Conservation (phyloP, 2,329 filamentous ascomycete genomes). For the Cucurbitaria berberidis region DNA sequence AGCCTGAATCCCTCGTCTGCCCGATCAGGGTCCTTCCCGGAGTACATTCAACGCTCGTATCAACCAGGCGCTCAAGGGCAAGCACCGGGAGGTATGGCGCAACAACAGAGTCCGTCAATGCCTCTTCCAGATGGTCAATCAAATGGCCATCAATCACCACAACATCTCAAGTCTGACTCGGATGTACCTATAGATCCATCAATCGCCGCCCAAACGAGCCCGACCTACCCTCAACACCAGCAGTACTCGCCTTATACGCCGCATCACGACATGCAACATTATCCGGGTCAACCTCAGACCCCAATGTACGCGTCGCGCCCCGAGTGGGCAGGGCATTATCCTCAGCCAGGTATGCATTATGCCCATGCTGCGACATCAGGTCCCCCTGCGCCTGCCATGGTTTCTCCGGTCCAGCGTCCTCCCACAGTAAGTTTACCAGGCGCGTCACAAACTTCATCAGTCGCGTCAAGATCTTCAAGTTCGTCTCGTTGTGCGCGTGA, state of each 20-base stretch:
- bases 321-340: constrained; percentile 72
- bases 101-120: constrained; percentile 98
- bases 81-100: constrained; percentile 91
- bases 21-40: constrained; percentile 83
- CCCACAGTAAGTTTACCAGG: constrained; percentile 62
- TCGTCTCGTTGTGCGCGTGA: background rate
- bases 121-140: constrained; percentile 79
- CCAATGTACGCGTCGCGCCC: constrained; percentile 71
- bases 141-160: constrained; percentile 70
- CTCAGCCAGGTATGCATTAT: constrained; percentile 52
- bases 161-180: constrained; percentile 87
- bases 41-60: constrained; percentile 84
- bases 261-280: constrained; percentile 83
- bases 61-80: constrained; percentile 75
- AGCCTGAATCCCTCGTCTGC: constrained; percentile 75
- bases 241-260: constrained; percentile 88
- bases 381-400: constrained; percentile 62
- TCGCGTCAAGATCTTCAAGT: background rate
- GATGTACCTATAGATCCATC: constrained; percentile 99
- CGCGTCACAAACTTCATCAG: background rate
- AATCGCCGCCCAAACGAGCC: constrained; percentile 90
- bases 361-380: constrained; percentile 64
- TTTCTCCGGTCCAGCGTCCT: constrained; percentile 65
- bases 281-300: constrained; percentile 65
- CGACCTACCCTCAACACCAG: constrained; percentile 80